Percentiles rank a stretch among this genome's conserved stretches.
Conservation (phyloP, 2,329 filamentous ascomycete species). For the Calonectria hongkongensis region DNA sequence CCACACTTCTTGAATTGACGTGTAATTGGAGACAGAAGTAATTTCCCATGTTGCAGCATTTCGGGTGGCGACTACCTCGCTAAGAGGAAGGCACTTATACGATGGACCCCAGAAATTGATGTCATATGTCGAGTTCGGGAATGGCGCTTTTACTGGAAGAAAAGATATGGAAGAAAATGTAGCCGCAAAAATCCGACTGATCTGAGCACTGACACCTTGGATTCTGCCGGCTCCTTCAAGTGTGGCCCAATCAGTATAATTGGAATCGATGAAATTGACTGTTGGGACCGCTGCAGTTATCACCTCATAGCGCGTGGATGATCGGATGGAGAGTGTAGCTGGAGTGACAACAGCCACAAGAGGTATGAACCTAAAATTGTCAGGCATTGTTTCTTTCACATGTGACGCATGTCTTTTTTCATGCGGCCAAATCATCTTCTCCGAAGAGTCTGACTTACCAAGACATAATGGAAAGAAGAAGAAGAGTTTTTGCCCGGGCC, state of each 20-base stretch:
- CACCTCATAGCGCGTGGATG: background rate
- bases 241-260: background rate
- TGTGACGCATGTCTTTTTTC: too few relatives aligned
- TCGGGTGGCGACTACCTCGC: background rate
- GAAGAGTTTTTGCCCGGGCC: background rate
- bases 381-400: too few relatives aligned
- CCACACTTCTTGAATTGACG: background rate
- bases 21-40: too few relatives aligned
- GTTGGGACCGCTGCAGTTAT: background rate
- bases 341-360: background rate
- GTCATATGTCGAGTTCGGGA: background rate
- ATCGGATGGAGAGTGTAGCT: background rate
- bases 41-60: too few relatives aligned
- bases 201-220: background rate
- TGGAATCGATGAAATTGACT: background rate
- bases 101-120: background rate
- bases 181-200: background rate
- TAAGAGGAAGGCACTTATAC: background rate
- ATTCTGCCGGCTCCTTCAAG: background rate
- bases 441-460: background rate
- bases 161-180: background rate
- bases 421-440: too few relatives aligned
- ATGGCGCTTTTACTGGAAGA: background rate
- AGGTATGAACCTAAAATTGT: background rate
- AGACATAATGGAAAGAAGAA: conserved; percentile 6